Evolutionary conservation across 1,139 yeast genomes (phyloP), one percentile per base, ranked within the genome.

Genomic region (Candida sp.): DNA sequence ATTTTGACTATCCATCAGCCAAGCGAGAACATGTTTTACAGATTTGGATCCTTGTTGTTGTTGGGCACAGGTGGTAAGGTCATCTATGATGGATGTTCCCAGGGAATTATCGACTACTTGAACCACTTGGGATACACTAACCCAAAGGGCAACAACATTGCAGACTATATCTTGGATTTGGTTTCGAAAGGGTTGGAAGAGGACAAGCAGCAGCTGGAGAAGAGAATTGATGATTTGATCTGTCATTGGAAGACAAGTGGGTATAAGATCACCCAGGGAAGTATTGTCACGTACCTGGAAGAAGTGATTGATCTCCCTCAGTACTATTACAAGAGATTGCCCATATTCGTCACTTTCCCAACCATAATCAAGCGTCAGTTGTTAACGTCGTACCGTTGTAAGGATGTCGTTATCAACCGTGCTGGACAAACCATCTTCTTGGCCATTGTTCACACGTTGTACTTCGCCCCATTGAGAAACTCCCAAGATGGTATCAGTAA

Each of bases 1-100:
- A 81, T 91, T 35, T 74, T 90, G 61, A 90, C 97, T 0, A 88
- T 91, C 48, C 97, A 91, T 63, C 97, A 91, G 61, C 97, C 97
- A 1, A 80, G 89, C 56, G 84, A 84, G 27, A 87, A 83, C 48
- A 71, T 89, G 57, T 84, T 88, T 57, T 63, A 73, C 5, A 70
- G 71, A 48, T 89, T 90, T 71, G 94, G 91, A 5, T 80, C 86
- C 27, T 74, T 90, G 22, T 69, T 90, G 25, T 68, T 90, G 42
- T 69, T 90, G 31, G 89, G 90, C 0, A 84, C 83, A 61, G 92
- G 93, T 9, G 97, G 96, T 3, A 70, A 71, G 48, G 87, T 85
- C 7, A 85, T 88, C 5, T 90, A 80, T 62, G 47, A 44, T 35
- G 88, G 87, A 0, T 67, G 75, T 3, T 59, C 69, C 3, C 62